These are phyloP conservation scores for Ophiostoma piceae DNA, from an alignment of 2,329 filamentous ascomycete species.

Conservation along the genomic window DNA sequence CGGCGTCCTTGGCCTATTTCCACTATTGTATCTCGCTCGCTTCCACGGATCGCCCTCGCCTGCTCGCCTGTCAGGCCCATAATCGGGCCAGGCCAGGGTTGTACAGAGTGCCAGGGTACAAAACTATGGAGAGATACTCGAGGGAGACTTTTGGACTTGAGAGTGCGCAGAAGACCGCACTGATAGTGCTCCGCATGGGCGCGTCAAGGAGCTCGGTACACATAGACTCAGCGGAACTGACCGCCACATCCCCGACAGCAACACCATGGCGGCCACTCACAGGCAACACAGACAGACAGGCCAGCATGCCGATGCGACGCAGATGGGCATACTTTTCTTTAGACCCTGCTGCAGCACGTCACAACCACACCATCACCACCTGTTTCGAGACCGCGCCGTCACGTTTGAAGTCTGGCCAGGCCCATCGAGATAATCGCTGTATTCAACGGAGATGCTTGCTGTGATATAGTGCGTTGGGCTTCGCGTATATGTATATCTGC, in stretches of 20 bases:
- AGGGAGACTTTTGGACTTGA: too few relatives aligned
- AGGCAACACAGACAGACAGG: not conserved
- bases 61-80: not conserved
- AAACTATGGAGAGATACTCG: too few relatives aligned
- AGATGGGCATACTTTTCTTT: too few relatives aligned
- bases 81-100: not conserved
- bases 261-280: not conserved
- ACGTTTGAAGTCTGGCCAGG: not conserved
- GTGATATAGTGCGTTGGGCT: too few relatives aligned
- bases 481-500: too few relatives aligned
- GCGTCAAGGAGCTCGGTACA: not conserved
- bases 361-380: not conserved
- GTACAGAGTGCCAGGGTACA: not conserved
- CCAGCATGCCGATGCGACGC: not conserved
- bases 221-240: not conserved
- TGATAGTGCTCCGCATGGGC: not conserved
- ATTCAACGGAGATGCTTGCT: too few relatives aligned
- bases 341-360: too few relatives aligned
- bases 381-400: not conserved
- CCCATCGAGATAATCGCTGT: too few relatives aligned
- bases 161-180: not conserved
- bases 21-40: not conserved
- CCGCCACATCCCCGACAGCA: slow-evolving; percentile 2
- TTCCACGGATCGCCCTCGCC: not conserved
- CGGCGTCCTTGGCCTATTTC: not conserved